Base-by-base conservation (phyloP, 2,329 filamentous ascomycete genomes). In the Sordariomycetes sp. region DNA sequence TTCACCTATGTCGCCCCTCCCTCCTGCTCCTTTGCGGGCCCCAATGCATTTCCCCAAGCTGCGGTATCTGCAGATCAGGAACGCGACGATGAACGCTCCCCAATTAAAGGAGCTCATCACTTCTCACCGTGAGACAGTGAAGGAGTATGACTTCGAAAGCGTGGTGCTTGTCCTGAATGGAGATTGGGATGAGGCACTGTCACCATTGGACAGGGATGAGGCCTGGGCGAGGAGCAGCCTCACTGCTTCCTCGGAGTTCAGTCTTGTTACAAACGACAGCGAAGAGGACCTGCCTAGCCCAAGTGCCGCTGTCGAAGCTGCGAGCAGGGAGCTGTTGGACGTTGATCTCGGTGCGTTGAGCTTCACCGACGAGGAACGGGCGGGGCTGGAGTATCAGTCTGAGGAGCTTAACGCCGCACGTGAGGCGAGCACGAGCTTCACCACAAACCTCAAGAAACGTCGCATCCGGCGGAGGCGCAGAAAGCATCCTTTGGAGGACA, bases 101-200 rank as follows among this genome's bases (percentile, higher is more conserved):
- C 84, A 92, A 54, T 72, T 93, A 38, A 70, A 75, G 28, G 65
- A 68, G 11, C 75, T 94, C 41, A 78, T 92, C 38, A 59, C 66
- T 32, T 61, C 65, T 10, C 85, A 94, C 57, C 70, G 75, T 20
- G 63, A 65, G 36, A 80, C 76, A 1, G 73, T 93, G 30, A 69
- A 72, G 42, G 82, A 90, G 49, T 86, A 90, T 49, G 79, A 86
- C 52, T 86, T 93, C 54, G 79, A 87, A 50, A 79, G 84, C 41
- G 78, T 88, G 14, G 66, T 72, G 20, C 69, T 94, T 28, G 68
- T 76, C 33, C 70, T 73, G 39, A 65, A 65, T 21, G 86, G 82
- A 19, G 80, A 68, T 37, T 94, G 86, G 86, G 82, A 92, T 38
- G 80, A 87, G 20, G 86, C 85, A 0, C 70, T 94, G n/a, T 74